A percentile compares a stretch with the other conserved stretches of the same genome.
Conservation (phyloP, 768 basidiomycete genomes). For the Russula compacta region DNA sequence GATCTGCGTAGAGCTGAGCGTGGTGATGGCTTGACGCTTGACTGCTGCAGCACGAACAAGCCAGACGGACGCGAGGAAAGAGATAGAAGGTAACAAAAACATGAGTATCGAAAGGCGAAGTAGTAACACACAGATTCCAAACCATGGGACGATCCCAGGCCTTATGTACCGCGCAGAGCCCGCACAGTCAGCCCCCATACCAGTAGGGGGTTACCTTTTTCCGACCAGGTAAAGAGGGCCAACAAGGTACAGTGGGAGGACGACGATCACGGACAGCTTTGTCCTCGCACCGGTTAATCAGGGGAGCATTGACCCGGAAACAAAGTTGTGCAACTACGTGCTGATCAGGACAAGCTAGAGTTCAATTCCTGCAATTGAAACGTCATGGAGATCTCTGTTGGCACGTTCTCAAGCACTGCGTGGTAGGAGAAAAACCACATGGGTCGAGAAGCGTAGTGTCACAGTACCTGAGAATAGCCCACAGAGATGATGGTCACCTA, state of each 20-base stretch:
- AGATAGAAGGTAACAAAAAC: not conserved
- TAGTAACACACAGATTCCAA: not conserved
- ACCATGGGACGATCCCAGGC: not conserved
- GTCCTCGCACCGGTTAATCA: not conserved
- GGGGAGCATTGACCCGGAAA: no score
- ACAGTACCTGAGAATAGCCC: no score
- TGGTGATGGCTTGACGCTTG: constrained; percentile 18
- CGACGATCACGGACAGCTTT: not conserved
- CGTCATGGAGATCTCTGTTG: no score
- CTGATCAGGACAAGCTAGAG: no score
- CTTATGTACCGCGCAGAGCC: not conserved
- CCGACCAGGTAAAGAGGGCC: not conserved
- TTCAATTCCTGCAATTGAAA: not conserved
- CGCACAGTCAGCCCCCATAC: not conserved
- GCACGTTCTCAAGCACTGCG: no score
- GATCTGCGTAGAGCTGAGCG: constrained; percentile 24
- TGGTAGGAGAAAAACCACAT: no score
- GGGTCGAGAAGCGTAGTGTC: no score
- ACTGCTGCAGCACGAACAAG: not conserved
- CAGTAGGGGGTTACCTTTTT: no score
- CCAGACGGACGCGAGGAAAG: not conserved
- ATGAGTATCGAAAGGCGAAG: not conserved
- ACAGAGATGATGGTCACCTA: no score
- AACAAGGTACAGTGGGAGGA: no score
- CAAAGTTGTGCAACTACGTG: not conserved